These are phyloP conservation scores for Penicillium hesseltinei DNA, from an alignment of 2,329 filamentous ascomycete species.

Conservation along the genomic window DNA sequence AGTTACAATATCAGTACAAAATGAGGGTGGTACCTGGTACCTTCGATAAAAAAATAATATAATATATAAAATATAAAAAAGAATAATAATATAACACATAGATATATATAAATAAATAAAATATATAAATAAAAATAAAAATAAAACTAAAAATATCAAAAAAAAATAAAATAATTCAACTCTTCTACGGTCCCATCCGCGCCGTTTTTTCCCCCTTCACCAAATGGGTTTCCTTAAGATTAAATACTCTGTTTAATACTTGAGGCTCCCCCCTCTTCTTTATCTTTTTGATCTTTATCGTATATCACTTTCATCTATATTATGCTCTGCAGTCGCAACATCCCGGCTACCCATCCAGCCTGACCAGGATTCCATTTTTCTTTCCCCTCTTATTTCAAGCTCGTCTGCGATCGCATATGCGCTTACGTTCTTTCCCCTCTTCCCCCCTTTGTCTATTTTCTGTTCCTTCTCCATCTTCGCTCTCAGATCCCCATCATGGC, in stretches of 20 bases:
- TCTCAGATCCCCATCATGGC: conserved; percentile 31
- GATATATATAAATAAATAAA: neutral
- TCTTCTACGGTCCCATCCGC: conserved; percentile 17
- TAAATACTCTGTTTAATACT: conserved; percentile 7
- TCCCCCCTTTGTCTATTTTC: neutral
- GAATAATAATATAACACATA: neutral
- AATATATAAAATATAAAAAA: neutral
- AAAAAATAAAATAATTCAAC: neutral
- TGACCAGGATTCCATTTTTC: conserved; percentile 19
- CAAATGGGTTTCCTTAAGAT: neutral
- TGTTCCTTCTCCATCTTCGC: neutral
- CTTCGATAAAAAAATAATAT: conserved; percentile 2
- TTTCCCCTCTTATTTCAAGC: conserved; percentile 5
- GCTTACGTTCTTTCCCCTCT: conserved; percentile 11
- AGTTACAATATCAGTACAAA: neutral
- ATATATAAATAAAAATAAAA: neutral
- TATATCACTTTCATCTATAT: conserved; percentile 11
- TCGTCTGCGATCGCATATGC: conserved; percentile 8
- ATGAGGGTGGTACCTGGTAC: conserved; percentile 5
- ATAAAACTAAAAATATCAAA: neutral
- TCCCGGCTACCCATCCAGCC: conserved; percentile 18
- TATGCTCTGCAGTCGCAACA: conserved; percentile 20
- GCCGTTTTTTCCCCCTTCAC: conserved; percentile 20
- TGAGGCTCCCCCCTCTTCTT: conserved; percentile 12
- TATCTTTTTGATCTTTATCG: conserved; percentile 5